These are phyloP conservation scores for Dendrocalamus latiflorus DNA, from an alignment of 202 grass and related monocot genomes.

Conservation along the genomic window DNA sequence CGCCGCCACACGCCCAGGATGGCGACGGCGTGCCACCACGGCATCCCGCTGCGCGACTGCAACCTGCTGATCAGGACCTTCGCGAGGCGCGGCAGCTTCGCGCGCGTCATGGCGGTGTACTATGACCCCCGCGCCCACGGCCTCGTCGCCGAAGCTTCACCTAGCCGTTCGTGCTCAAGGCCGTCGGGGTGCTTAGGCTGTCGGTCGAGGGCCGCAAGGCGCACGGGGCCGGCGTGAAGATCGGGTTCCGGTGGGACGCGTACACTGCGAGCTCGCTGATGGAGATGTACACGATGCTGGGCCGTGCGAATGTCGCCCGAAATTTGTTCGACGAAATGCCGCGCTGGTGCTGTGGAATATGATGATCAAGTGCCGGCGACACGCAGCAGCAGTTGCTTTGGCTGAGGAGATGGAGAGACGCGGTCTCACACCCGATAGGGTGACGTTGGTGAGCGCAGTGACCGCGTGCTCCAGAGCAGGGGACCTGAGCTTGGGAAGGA, in stretches of 20 bases:
- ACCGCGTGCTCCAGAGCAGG: constrained; percentile 47
- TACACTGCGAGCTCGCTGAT: constrained; percentile 56
- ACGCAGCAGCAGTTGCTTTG: constrained; percentile 26
- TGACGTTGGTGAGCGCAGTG: constrained; percentile 34
- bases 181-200: constrained; percentile 45
- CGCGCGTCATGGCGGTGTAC: constrained; percentile 40
- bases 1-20: constrained; percentile 16
- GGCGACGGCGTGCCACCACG: constrained; percentile 17
- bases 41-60: constrained; percentile 44
- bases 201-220: constrained; percentile 38
- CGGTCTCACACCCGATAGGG: constrained; percentile 31
- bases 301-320: constrained; percentile 13
- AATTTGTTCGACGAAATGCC: constrained; percentile 61
- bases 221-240: constrained; percentile 37
- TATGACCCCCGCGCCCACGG: constrained; percentile 39
- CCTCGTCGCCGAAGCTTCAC: constrained; percentile 60
- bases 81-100: constrained; percentile 32
- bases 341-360: constrained; percentile 50
- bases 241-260: constrained; percentile 44
- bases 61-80: constrained; percentile 59
- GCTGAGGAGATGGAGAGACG: constrained; percentile 36
- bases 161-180: constrained; percentile 62
- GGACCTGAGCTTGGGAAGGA: constrained; percentile 45
- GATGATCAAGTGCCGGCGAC: constrained; percentile 38
- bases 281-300: constrained; percentile 47